Evolutionary conservation across 2,329 filamentous ascomycete species (phyloP).

Genomic region (Tolypocladium endophyticum): DNA sequence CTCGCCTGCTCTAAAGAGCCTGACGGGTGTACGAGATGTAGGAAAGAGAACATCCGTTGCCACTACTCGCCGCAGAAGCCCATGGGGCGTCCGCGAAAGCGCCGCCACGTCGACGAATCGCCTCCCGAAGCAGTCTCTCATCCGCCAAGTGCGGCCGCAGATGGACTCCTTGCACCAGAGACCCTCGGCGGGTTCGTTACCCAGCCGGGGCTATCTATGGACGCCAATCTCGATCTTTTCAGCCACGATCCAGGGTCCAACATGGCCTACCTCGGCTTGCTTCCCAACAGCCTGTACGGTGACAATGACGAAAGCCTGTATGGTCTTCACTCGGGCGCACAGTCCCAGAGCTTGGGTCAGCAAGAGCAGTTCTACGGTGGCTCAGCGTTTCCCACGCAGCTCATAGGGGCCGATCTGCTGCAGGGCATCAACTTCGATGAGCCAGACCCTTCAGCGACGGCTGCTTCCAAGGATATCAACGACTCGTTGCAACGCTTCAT

Average conservation of each 20-base stretch:
- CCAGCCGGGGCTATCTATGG: conserved; percentile 9
- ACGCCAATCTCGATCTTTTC: conserved; percentile 24
- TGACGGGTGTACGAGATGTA: conserved; percentile 49
- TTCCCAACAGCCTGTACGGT: conserved; percentile 15
- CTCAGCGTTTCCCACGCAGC: conserved; percentile 5
- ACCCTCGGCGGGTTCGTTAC: not conserved
- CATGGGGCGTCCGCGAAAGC: conserved; percentile 56
- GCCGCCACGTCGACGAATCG: conserved; percentile 25
- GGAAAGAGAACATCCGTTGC: conserved; percentile 44
- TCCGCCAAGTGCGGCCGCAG: not conserved
- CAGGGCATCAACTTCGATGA: conserved; percentile 22
- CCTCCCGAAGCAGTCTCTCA: not conserved
- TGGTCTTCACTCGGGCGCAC: not conserved
- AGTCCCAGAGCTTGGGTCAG: conserved; percentile 7
- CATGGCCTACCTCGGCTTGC: conserved; percentile 26
- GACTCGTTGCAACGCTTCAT: conserved; percentile 15
- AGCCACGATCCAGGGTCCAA: conserved; percentile 14
- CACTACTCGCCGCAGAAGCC: conserved; percentile 55
- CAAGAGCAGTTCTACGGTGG: conserved; percentile 2
- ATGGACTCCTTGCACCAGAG: not conserved
- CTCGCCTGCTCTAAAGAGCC: conserved; percentile 54
- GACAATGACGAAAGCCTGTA: conserved; percentile 6
- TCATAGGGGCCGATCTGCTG: conserved; percentile 17
- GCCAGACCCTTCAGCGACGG: conserved; percentile 12
- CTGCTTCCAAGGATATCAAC: conserved; percentile 18